These are phyloP conservation scores for Bipolaris zeicola DNA, from an alignment of 2,329 filamentous ascomycete species.

Conservation along the genomic window DNA sequence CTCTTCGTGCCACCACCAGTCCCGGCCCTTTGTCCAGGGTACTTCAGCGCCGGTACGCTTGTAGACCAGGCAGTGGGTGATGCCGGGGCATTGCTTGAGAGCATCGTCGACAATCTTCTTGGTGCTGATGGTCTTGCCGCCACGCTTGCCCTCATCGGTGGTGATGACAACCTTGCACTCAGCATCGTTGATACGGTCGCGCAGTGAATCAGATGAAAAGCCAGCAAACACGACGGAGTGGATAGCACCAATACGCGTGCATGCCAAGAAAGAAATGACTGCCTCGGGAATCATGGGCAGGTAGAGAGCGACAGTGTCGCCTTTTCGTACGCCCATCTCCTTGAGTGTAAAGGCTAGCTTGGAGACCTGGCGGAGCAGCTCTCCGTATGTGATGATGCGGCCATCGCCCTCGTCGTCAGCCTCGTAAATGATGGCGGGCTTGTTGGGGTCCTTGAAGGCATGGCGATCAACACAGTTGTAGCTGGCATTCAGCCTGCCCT, in stretches of 20 bases:
- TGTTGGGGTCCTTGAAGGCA: conserved; percentile 91
- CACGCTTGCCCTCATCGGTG: conserved; percentile 95
- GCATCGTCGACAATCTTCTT: conserved; percentile 99
- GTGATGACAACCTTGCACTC: conserved; percentile 94
- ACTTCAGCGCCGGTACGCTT: conserved; percentile 94
- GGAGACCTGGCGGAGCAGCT: conserved; percentile 91
- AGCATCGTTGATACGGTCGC: conserved; percentile 91
- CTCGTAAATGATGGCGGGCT: conserved; percentile 97
- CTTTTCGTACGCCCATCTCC: conserved; percentile 95
- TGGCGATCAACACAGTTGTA: conserved; percentile 98
- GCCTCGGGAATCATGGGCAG: conserved; percentile 99
- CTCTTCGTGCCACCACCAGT: conserved; percentile 99
- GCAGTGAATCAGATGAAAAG: conserved; percentile 94
- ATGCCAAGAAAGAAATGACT: conserved; percentile 86
- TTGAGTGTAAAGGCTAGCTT: conserved; percentile 85
- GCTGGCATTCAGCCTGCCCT: conserved; percentile 90
- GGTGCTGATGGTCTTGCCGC: conserved; percentile 94
- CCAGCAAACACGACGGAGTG: conserved; percentile 98
- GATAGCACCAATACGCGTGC: conserved; percentile 87
- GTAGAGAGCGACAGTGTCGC: conserved; percentile 96
- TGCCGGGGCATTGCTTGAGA: conserved; percentile 90
- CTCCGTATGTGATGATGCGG: conserved; percentile 87
- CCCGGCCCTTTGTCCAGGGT: conserved; percentile 85
- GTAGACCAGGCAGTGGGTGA: conserved; percentile 85
- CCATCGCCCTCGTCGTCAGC: conserved; percentile 88